Conservation (phyloP, 805 yeast genomes). For the Grigorovia humatica region DNA sequence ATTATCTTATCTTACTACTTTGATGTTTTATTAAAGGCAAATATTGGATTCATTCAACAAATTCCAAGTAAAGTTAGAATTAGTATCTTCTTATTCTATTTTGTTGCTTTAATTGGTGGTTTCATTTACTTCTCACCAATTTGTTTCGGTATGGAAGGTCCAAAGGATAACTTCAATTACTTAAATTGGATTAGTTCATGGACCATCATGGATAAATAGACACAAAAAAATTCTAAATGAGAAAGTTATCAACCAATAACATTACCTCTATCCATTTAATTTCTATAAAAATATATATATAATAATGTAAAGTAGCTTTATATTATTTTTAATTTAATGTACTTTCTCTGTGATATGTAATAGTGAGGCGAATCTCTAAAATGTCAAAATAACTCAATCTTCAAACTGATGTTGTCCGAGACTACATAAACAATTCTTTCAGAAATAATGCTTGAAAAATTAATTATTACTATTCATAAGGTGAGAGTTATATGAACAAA, state of each 20-base stretch:
- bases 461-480: background rate
- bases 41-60: slow-evolving; percentile 1
- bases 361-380: too few relatives aligned
- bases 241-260: background rate
- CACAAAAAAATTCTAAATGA: background rate
- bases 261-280: background rate
- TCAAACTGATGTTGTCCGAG: too few relatives aligned
- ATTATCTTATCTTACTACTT: slow-evolving; percentile 45
- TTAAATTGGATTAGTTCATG: slow-evolving; percentile 41
- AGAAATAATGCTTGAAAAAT: too few relatives aligned
- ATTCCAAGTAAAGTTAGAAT: slow-evolving; percentile 27
- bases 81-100: slow-evolving; percentile 31
- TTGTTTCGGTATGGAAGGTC: slow-evolving; percentile 59
- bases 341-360: background rate
- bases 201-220: slow-evolving; percentile 30
- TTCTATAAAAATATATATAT: too few relatives aligned
- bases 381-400: too few relatives aligned
- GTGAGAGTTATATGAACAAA: background rate
- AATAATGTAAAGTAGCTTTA: too few relatives aligned
- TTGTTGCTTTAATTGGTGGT: slow-evolving; percentile 36
- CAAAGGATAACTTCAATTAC: slow-evolving; percentile 31
- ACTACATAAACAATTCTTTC: too few relatives aligned
- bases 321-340: too few relatives aligned
- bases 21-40: slow-evolving; percentile 32
- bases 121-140: slow-evolving; percentile 55